Evolutionary conservation across 306 rosid genomes (phyloP).

Genomic region (Cicer arietinum): DNA sequence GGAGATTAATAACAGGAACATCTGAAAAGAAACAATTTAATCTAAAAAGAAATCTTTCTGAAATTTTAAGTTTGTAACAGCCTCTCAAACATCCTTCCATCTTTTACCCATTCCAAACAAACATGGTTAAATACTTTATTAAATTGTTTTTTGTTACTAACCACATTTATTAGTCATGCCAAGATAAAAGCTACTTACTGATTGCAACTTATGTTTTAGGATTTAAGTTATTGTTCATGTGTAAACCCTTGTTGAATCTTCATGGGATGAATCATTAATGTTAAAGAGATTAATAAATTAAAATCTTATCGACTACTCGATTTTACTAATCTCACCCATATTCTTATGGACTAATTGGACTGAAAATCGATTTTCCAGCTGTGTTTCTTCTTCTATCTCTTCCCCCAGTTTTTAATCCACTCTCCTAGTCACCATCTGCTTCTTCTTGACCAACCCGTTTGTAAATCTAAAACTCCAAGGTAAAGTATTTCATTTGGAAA

Average conservation of each 20-base stretch:
- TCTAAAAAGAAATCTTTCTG: slow-evolving; percentile 5
- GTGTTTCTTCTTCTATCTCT: neutral
- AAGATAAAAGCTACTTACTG: slow-evolving; percentile 19
- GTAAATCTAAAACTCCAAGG: slow-evolving; percentile 13
- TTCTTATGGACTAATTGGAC: neutral
- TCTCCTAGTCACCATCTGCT: slow-evolving; percentile 15
- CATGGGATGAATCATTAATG: neutral
- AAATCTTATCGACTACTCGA: slow-evolving; percentile 5
- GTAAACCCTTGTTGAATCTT: neutral
- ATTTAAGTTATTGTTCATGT: neutral
- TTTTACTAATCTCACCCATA: slow-evolving; percentile 14
- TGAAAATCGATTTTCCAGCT: neutral
- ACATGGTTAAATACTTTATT: slow-evolving; percentile 1
- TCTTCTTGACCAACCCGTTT: slow-evolving; percentile 5
- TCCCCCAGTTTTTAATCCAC: slow-evolving; percentile 5
- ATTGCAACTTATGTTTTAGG: slow-evolving; percentile 1
- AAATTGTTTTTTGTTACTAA: neutral
- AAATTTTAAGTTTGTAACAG: slow-evolving; percentile 1
- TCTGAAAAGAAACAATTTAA: slow-evolving; percentile 30
- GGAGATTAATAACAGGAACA: slow-evolving; percentile 36
- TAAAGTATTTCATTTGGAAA: slow-evolving; percentile 4
- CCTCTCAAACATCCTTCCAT: slow-evolving; percentile 12
- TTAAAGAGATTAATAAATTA: slow-evolving; percentile 5
- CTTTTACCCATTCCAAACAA: slow-evolving; percentile 36
- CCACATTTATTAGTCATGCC: slow-evolving; percentile 2